phyloP scores from a whole-genome alignment of 2,329 filamentous ascomycete species.

The Claviceps sp. region DNA sequence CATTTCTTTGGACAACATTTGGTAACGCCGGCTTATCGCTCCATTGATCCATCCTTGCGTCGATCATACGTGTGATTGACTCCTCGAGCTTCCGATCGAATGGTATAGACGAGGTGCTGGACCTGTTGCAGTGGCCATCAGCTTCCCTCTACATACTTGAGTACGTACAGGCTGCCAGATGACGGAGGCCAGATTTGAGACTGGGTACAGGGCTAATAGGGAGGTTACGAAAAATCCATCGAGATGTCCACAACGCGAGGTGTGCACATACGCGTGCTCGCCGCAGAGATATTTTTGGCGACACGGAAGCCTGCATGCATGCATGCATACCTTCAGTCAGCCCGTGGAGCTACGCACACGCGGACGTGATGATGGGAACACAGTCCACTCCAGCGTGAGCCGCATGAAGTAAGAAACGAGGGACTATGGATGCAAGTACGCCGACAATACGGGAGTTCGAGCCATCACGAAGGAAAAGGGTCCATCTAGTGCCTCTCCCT shows the following conservation, averaged over 20 bases:
- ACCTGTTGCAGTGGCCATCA: too few species aligned
- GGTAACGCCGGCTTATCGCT: constrained; percentile 2
- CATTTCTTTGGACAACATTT: not conserved
- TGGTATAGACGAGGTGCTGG: not conserved
- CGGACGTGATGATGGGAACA: not conserved
- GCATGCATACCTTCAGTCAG: constrained; percentile 1
- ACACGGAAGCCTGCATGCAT: not conserved
- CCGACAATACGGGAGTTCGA: not conserved
- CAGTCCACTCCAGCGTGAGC: not conserved
- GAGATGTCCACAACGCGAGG: not conserved
- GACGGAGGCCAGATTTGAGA: not conserved
- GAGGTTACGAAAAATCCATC: not conserved
- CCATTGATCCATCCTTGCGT: not conserved
- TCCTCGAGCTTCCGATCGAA: not conserved
- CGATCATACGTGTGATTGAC: not conserved
- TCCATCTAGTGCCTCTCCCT: not conserved
- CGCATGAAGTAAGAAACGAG: not conserved
- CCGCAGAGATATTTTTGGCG: not conserved
- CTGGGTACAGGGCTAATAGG: not conserved
- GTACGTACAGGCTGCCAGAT: not conserved
- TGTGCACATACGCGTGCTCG: not conserved
- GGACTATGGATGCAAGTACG: not conserved
- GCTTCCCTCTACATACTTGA: not conserved
- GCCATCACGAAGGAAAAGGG: not conserved
- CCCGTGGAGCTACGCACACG: not conserved